These are phyloP conservation scores for Talaromyces sp. DNA, from an alignment of 2,329 filamentous ascomycete species.

Conservation along the genomic window DNA sequence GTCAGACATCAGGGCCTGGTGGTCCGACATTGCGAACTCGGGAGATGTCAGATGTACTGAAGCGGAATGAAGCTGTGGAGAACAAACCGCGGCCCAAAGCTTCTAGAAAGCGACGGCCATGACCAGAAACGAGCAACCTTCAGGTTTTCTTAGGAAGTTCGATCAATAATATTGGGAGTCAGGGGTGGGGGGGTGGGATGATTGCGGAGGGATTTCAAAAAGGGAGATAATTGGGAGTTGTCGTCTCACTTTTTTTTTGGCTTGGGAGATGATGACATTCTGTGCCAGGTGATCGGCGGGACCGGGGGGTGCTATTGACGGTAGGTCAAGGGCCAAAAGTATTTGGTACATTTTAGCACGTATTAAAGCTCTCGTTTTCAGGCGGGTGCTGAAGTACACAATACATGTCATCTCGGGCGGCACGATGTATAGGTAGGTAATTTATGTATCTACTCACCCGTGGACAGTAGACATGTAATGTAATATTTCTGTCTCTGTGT, in stretches of 20 bases:
- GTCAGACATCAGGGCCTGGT: neutral
- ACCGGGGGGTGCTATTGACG: constrained; percentile 1
- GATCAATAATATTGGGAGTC: neutral
- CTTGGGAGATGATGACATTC: constrained; percentile 24
- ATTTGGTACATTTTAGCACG: neutral
- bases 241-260: constrained; percentile 14
- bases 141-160: neutral
- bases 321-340: constrained; percentile 7
- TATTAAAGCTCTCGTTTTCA: neutral
- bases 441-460: neutral
- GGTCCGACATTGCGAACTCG: constrained; percentile 12
- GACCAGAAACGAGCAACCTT: constrained; percentile 11
- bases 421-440: no score
- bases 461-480: no score
- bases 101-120: constrained; percentile 21
- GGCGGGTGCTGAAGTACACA: neutral
- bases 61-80: constrained; percentile 7
- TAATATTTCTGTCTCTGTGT: neutral
- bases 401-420: no score
- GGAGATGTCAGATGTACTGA: no score
- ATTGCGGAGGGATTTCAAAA: neutral
- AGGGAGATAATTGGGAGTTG: constrained; percentile 2
- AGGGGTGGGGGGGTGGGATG: neutral
- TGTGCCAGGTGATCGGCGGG: constrained; percentile 25
- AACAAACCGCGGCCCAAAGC: constrained; percentile 11